Conservation (phyloP, 352 stramenopile genomes). For the Phytophthora idaei region DNA sequence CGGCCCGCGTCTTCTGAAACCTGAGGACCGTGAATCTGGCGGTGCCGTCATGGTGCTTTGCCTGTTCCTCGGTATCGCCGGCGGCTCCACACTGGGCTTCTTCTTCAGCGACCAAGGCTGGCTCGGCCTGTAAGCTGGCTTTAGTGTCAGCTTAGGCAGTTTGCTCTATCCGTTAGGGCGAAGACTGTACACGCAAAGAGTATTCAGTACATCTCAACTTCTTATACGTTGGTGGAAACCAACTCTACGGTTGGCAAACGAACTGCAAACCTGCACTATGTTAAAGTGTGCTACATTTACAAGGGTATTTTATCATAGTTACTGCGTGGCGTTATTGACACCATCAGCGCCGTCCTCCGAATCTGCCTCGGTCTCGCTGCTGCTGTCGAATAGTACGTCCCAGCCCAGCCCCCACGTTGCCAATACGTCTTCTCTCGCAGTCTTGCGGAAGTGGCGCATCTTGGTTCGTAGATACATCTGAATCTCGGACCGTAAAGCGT, state of each 20-base stretch:
- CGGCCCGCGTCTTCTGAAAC: constrained; percentile 52
- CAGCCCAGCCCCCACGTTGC: constrained; percentile 70
- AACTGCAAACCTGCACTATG: constrained; percentile 1
- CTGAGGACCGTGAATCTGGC: constrained; percentile 60
- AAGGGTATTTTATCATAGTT: constrained; percentile 3
- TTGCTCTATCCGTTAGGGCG: constrained; percentile 1
- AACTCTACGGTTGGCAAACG: too few species aligned
- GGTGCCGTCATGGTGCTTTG: constrained; percentile 64
- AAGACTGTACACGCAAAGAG: constrained; percentile 5
- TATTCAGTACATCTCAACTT: too few species aligned
- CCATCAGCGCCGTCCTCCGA: constrained; percentile 29
- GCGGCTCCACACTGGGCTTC: constrained; percentile 57
- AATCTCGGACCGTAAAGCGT: constrained; percentile 62
- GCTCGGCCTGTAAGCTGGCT: constrained; percentile 44
- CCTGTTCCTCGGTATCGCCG: constrained; percentile 58
- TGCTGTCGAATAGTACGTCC: constrained; percentile 66
- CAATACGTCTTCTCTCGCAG: constrained; percentile 57
- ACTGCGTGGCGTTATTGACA: constrained; percentile 3
- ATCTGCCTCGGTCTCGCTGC: constrained; percentile 35
- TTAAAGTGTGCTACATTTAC: constrained; percentile 11
- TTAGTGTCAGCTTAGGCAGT: background rate
- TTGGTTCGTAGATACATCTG: constrained; percentile 63
- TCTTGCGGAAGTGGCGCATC: constrained; percentile 57
- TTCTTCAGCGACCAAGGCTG: constrained; percentile 54
- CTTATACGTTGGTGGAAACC: too few species aligned